Percentiles rank a stretch among this genome's conserved stretches.
Evolutionary conservation across 305 asterid species (phyloP).

Genomic region (Solanum hybrid): DNA sequence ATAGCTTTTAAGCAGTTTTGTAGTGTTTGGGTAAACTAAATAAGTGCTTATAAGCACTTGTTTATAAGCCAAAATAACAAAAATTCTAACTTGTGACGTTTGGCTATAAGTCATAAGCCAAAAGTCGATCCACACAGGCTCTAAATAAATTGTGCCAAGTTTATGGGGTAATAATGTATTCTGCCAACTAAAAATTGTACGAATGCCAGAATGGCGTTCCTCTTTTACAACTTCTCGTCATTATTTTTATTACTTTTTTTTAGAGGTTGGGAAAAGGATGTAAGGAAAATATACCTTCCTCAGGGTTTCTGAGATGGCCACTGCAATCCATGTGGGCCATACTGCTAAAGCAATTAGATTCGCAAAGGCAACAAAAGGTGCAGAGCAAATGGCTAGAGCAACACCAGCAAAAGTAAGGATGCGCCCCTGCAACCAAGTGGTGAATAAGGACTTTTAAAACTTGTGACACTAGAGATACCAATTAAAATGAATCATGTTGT

Average conservation of each 20-base stretch:
- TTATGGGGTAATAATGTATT: neutral
- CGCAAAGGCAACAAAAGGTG: slow-evolving; percentile 68
- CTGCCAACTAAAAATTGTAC: neutral
- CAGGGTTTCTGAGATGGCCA: slow-evolving; percentile 76
- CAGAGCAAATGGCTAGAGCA: slow-evolving; percentile 65
- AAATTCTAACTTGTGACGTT: neutral
- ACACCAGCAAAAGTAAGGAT: slow-evolving; percentile 81
- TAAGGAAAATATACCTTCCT: slow-evolving; percentile 54
- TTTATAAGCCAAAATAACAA: neutral
- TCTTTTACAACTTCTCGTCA: neutral
- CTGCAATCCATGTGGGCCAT: slow-evolving; percentile 90
- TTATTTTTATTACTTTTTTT: neutral
- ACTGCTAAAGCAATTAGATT: slow-evolving; percentile 78
- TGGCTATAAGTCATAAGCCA: neutral
- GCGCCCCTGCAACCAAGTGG: slow-evolving; percentile 47
- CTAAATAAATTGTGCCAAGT: neutral
- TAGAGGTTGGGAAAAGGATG: neutral
- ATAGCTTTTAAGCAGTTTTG: neutral
- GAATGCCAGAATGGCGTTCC: neutral
- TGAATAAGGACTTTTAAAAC: neutral
- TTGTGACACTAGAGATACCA: neutral
- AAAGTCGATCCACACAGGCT: neutral
- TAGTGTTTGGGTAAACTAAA: neutral
- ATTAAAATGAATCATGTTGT: neutral
- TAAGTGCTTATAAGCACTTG: neutral